phyloP scores from a whole-genome alignment of 805 yeast species.

The Starmerella gropengiesseri region DNA sequence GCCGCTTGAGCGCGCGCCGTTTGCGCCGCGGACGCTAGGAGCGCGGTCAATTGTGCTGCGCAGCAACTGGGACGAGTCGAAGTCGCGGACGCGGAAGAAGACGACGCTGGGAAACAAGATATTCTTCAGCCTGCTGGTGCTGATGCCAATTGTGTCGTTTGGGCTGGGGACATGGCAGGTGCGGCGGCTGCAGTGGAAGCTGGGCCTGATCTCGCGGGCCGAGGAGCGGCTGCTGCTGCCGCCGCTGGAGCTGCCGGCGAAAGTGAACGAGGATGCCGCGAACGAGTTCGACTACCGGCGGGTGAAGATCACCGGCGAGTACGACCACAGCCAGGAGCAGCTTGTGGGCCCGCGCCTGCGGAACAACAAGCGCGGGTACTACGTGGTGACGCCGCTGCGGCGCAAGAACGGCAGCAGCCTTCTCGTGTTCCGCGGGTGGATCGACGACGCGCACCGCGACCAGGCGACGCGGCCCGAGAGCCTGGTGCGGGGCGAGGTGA shows the following conservation, averaged over 20 bases:
- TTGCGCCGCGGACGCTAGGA: constrained; percentile 3
- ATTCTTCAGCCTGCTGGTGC: constrained; percentile 35
- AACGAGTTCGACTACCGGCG: constrained; percentile 71
- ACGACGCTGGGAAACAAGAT: constrained; percentile 7
- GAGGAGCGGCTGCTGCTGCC: constrained; percentile 70
- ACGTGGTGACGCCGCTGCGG: constrained; percentile 69
- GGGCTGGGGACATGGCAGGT: constrained; percentile 91
- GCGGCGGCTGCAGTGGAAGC: constrained; percentile 77
- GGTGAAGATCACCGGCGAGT: constrained; percentile 65
- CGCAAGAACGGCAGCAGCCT: constrained; percentile 70
- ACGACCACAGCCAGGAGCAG: constrained; percentile 75
- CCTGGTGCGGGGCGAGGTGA: constrained; percentile 60
- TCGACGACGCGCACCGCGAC: constrained; percentile 45
- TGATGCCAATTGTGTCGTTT: constrained; percentile 82
- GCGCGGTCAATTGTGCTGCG: constrained; percentile 13
- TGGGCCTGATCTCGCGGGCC: constrained; percentile 63
- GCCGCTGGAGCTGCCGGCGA: constrained; percentile 57
- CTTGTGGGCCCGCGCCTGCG: constrained; percentile 81
- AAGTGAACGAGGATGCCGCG: constrained; percentile 48
- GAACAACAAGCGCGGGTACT: constrained; percentile 66
- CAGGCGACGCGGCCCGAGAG: constrained; percentile 56
- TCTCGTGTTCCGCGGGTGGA: constrained; percentile 87
- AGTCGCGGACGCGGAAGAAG: constrained; percentile 12
- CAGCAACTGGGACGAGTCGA: constrained; percentile 21
- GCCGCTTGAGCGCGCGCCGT: not conserved